Evolutionary conservation across 2,329 filamentous ascomycete genomes (phyloP), one percentile per base, ranked within the genome.

Genomic region (Nemania sp.): DNA sequence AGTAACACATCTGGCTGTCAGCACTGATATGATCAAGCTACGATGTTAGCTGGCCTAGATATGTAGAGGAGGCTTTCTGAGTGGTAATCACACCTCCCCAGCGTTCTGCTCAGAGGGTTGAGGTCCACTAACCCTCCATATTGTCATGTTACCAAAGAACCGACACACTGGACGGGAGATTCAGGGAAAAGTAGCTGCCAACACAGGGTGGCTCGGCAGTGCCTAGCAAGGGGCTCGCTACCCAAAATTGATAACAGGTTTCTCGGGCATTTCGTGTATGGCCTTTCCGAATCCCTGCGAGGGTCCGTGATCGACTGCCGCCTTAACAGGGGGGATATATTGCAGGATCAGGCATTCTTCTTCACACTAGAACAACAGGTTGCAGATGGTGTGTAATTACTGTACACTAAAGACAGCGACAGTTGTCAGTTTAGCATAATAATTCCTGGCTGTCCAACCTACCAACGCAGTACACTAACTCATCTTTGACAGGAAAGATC

Each of bases 301-400:
- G 60, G 59, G 64, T 54, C 55, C 57, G 59, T 64, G 60, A 64
- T 67, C 61, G 64, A 64, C 64, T 61, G 57, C 59, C 61, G 61
- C 56, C 56, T 56, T 54, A 54, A 49, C 47, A 57, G 53, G 52
- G 34, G 41, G 23, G 28, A 20, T 49, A 31, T 54, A 48, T 52
- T 58, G 42, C 59, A 64, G 55, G 56, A 53, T 61, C 12, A 11
- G 47, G 34, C 30, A 44, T 55, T 58, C 60, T 53, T 33, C 42
- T 50, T 55, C 52, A 51, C 62, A 57, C 64, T 55, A 44, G 52
- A 40, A 53, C 53, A 47, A 31, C 9, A 31, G 11, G n/a, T 56
- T 42, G 45, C 34, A 41, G 48, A 46, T 33, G 40, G 34, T 42
- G 40, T 51, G 24, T 40, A 30, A n/a, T n/a, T n/a, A n/a, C n/a